Conservation (phyloP, 164 flowering plant species). For the Nelumbo lutea region DNA sequence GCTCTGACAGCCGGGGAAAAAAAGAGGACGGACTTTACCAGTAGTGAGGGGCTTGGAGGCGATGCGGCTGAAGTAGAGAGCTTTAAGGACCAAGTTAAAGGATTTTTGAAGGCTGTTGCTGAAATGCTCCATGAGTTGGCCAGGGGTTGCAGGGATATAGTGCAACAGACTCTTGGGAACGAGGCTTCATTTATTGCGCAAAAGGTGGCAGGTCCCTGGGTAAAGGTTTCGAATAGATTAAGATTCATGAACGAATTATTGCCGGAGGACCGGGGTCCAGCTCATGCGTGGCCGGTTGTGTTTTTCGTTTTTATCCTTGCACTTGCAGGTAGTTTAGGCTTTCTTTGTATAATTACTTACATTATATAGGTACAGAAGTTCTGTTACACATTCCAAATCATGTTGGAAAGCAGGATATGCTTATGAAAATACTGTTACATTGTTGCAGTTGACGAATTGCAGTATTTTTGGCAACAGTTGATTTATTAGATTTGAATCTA, state of each 20-base stretch:
- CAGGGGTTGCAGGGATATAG: conserved; percentile 67
- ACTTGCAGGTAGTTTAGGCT: conserved; percentile 43
- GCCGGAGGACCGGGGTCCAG: conserved; percentile 93
- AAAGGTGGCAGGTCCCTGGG: conserved; percentile 46
- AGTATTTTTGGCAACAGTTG: no score
- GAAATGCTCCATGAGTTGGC: conserved; percentile 74
- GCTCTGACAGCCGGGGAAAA: conserved; percentile 12
- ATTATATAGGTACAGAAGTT: neutral
- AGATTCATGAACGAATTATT: conserved; percentile 66
- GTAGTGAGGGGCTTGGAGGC: conserved; percentile 3
- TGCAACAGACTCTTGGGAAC: conserved; percentile 53
- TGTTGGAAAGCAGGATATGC: neutral
- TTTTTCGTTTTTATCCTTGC: conserved; percentile 49
- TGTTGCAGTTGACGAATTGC: no score
- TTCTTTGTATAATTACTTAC: neutral
- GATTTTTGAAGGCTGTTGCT: conserved; percentile 63
- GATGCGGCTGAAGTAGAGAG: conserved; percentile 38
- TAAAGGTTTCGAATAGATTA: conserved; percentile 41
- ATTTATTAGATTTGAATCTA: no score
- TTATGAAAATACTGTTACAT: no score
- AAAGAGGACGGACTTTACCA: conserved; percentile 1
- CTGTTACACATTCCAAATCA: neutral
- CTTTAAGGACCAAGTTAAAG: conserved; percentile 63
- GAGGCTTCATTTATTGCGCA: conserved; percentile 65
- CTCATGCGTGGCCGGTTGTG: conserved; percentile 69